Conservation (phyloP, 768 basidiomycete species). For the Russula sp. region DNA sequence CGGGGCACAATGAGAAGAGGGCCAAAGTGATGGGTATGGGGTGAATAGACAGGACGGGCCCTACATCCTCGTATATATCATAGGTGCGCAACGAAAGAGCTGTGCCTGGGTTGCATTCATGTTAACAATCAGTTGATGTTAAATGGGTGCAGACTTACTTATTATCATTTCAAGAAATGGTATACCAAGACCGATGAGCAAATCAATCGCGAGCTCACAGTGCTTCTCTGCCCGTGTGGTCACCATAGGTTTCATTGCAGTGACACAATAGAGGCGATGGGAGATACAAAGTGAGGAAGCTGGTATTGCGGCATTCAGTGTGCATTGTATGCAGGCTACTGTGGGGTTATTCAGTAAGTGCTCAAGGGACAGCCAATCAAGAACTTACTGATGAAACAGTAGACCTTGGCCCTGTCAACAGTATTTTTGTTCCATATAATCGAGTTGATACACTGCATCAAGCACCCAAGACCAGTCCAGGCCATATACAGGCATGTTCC, state of each 20-base stretch:
- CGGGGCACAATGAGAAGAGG: slow-evolving; percentile 28
- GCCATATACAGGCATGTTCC: slow-evolving; percentile 68
- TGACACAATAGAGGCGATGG: slow-evolving; percentile 41
- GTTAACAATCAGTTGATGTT: neutral
- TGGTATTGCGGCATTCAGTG: slow-evolving; percentile 31
- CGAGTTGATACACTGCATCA: slow-evolving; percentile 57
- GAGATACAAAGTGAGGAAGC: slow-evolving; percentile 39
- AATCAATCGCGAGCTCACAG: neutral
- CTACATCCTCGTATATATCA: slow-evolving; percentile 31
- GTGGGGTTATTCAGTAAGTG: neutral
- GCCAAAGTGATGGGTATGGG: slow-evolving; percentile 26
- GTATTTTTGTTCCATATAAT: slow-evolving; percentile 63
- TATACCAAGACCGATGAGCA: slow-evolving; percentile 28
- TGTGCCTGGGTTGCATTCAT: neutral
- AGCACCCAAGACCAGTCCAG: slow-evolving; percentile 54
- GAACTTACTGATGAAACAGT: slow-evolving; percentile 50
- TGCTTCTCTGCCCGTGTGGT: slow-evolving; percentile 15
- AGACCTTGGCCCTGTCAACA: slow-evolving; percentile 39
- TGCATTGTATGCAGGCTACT: slow-evolving; percentile 36
- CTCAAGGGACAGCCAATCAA: neutral
- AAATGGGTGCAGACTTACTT: neutral
- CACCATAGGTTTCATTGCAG: slow-evolving; percentile 29
- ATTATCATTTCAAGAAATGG: slow-evolving; percentile 4
- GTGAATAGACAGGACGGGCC: slow-evolving; percentile 36
- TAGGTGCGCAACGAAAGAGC: neutral